Evolutionary conservation across 2,329 filamentous ascomycete species (phyloP).

Genomic region (Myriosclerotinia curreyana): DNA sequence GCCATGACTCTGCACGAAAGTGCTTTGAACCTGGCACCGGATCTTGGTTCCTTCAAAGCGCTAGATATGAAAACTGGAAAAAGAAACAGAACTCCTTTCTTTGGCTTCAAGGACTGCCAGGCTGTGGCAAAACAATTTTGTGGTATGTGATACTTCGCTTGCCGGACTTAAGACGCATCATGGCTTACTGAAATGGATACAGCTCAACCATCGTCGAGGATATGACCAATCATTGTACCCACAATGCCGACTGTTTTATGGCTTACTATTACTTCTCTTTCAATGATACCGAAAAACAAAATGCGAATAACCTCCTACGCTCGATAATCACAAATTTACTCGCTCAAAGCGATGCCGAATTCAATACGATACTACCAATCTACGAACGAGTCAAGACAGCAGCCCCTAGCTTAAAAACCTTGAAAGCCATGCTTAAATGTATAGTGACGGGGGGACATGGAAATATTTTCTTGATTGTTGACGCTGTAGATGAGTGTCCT

Average conservation of each 20-base stretch:
- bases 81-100: neutral
- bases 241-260: neutral
- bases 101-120: constrained; percentile 8
- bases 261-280: constrained; percentile 15
- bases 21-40: neutral
- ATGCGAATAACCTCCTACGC: neutral
- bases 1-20: constrained; percentile 1
- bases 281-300: constrained; percentile 3
- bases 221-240: neutral
- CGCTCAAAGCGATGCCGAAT: neutral
- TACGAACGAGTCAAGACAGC: neutral
- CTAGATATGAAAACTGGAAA: neutral
- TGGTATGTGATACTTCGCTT: neutral
- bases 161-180: neutral
- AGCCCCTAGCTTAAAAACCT: neutral
- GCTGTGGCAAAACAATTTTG: constrained; percentile 9
- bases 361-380: neutral
- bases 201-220: constrained; percentile 10
- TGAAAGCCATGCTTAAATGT: constrained; percentile 6
- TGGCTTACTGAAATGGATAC: neutral
- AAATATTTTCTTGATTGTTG: neutral
- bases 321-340: neutral
- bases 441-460: neutral
- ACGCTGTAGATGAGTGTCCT: constrained; percentile 8
- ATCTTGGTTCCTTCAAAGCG: constrained; percentile 3